Conservation (phyloP, 495 filamentous ascomycete genomes). For the Tuber magnatum region DNA sequence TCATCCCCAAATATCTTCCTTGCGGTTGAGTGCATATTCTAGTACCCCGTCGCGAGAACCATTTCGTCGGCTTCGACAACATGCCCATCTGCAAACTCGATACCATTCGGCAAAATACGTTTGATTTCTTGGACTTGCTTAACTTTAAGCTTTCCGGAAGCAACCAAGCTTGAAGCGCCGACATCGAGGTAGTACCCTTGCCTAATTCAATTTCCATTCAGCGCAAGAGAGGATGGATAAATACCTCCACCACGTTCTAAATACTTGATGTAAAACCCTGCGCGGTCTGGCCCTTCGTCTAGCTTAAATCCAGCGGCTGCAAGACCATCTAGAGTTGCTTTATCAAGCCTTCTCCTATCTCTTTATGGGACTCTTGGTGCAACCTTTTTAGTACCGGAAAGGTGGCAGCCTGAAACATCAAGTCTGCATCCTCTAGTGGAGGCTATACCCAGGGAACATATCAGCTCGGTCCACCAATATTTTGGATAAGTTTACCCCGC, state of each 20-base stretch:
- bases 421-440: conserved; percentile 57
- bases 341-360: conserved; percentile 49
- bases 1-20: conserved; percentile 62
- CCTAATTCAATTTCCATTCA: neutral
- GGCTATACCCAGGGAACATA: conserved; percentile 35
- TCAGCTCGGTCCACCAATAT: neutral
- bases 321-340: conserved; percentile 54
- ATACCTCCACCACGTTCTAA: conserved; percentile 59
- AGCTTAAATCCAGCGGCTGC: conserved; percentile 60
- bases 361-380: conserved; percentile 48
- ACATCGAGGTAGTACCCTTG: conserved; percentile 70
- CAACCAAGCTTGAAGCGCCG: conserved; percentile 63
- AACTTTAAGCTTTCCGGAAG: conserved; percentile 67
- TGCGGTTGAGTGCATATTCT: conserved; percentile 64
- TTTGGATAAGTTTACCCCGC: conserved; percentile 38
- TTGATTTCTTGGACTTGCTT: conserved; percentile 63
- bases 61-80: conserved; percentile 70
- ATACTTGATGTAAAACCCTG: conserved; percentile 68
- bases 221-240: neutral
- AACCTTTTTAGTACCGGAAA: conserved; percentile 54
- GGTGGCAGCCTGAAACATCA: conserved; percentile 52
- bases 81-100: conserved; percentile 61
- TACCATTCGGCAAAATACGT: conserved; percentile 53
- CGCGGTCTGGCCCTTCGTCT: conserved; percentile 58
- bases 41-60: conserved; percentile 74